Percentiles rank a stretch among this genome's conserved stretches.
These are phyloP conservation scores for Capsella rubella DNA, from an alignment of 441 rosid genomes.

Conservation along the genomic window DNA sequence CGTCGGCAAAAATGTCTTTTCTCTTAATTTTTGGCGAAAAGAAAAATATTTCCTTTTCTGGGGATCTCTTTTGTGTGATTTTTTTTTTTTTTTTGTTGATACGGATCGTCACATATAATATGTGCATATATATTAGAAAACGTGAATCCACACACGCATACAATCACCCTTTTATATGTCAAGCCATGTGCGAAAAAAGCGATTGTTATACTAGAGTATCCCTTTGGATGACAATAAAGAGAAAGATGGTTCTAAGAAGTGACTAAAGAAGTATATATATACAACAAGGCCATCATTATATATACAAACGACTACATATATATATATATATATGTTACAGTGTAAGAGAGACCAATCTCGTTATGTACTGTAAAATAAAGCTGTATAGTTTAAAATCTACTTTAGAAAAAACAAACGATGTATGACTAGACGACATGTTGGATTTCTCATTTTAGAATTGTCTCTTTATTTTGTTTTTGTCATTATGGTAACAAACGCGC, in stretches of 20 bases:
- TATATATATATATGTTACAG: background rate
- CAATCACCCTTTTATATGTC: conserved; percentile 37
- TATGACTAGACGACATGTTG: conserved; percentile 8
- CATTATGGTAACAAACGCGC: conserved; percentile 5
- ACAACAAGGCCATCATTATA: conserved; percentile 10
- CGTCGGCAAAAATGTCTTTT: conserved; percentile 34
- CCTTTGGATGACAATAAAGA: conserved; percentile 23
- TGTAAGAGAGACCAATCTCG: conserved; percentile 8
- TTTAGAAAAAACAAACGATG: background rate
- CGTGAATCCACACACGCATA: conserved; percentile 43
- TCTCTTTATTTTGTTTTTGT: background rate
- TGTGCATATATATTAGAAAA: conserved; percentile 1
- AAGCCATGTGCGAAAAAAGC: conserved; percentile 39
- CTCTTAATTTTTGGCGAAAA: conserved; percentile 30
- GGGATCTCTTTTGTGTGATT: conserved; percentile 30
- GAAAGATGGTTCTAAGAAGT: conserved; percentile 40
- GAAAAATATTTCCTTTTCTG: conserved; percentile 30
- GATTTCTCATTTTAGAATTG: background rate
- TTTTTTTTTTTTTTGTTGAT: conserved; percentile 21
- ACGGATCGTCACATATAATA: conserved; percentile 35
- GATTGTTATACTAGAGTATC: conserved; percentile 13
- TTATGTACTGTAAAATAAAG: background rate
- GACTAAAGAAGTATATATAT: conserved; percentile 19
- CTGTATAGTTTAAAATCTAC: background rate
- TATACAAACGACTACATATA: background rate